A percentile compares a stretch with the other conserved stretches of the same genome.
Evolutionary conservation across 495 filamentous ascomycete species (phyloP).

Genomic region (Durotheca rogersii): DNA sequence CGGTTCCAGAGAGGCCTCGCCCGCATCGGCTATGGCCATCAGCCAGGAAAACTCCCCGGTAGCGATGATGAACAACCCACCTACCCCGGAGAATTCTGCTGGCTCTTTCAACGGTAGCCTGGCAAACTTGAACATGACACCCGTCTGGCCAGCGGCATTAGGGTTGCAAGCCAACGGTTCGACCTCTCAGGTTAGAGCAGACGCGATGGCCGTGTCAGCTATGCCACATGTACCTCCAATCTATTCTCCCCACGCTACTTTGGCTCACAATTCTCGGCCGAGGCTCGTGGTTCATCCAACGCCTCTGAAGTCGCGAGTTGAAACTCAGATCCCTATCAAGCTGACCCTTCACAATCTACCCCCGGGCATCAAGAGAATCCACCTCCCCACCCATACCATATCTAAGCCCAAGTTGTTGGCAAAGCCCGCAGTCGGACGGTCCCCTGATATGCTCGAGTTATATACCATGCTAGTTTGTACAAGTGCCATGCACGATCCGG

Average conservation of each 20-base stretch:
- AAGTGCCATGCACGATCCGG: conserved; percentile 81
- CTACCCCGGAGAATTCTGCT: conserved; percentile 47
- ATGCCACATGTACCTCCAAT: conserved; percentile 12
- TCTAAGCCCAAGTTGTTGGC: conserved; percentile 85
- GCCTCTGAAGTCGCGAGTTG: conserved; percentile 82
- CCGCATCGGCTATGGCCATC: conserved; percentile 43
- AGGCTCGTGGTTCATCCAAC: conserved; percentile 58
- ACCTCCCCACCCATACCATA: conserved; percentile 84
- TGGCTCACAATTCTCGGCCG: conserved; percentile 15
- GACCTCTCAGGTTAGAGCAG: conserved; percentile 5
- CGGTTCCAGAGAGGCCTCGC: conserved; percentile 52
- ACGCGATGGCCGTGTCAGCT: conserved; percentile 15
- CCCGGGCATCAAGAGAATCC: conserved; percentile 69
- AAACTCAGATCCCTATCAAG: conserved; percentile 87
- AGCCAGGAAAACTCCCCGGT: conserved; percentile 50
- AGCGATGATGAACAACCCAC: conserved; percentile 53
- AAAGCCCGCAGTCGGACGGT: conserved; percentile 59
- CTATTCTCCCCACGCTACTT: conserved; percentile 13
- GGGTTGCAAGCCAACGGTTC: conserved; percentile 6
- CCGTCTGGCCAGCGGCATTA: conserved; percentile 18
- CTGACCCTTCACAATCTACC: conserved; percentile 74
- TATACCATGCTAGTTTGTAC: conserved; percentile 81
- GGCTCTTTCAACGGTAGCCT: conserved; percentile 16
- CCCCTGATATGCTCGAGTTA: conserved; percentile 76
- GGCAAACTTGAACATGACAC: conserved; percentile 14